Conservation (phyloP, 2,329 filamentous ascomycete genomes). For the Zasmidium cellare region DNA sequence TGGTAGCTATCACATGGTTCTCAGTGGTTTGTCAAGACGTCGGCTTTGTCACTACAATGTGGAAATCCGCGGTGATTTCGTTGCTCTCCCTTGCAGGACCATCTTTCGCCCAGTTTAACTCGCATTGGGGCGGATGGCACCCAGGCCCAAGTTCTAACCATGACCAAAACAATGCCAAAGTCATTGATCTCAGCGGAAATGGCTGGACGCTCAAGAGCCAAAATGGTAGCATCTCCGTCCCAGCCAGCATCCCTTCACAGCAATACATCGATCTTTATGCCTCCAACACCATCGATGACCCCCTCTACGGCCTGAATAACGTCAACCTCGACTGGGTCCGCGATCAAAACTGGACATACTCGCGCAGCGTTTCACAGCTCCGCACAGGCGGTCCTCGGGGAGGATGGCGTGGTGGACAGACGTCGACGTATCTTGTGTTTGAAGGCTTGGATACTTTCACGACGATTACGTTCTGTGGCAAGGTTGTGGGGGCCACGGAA, state of each 20-base stretch:
- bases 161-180: neutral
- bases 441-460: conserved; percentile 62
- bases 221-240: conserved; percentile 1
- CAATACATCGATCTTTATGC: conserved; percentile 4
- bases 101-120: neutral
- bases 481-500: conserved; percentile 55
- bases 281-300: neutral
- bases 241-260: neutral
- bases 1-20: neutral
- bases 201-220: conserved; percentile 2
- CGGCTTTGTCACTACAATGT: neutral
- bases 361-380: neutral
- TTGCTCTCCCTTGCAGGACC: neutral
- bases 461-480: conserved; percentile 54
- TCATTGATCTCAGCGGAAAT: neutral
- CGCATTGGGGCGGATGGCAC: neutral
- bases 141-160: neutral
- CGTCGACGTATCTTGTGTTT: conserved; percentile 55
- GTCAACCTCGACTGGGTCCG: neutral
- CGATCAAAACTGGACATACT: conserved; percentile 6
- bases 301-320: conserved; percentile 1
- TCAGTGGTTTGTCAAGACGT: neutral
- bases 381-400: neutral
- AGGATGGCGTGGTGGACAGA: neutral
- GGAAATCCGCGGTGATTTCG: neutral